Conservation (phyloP, 2,329 filamentous ascomycete genomes). For the Phyllosticta citriasiana region DNA sequence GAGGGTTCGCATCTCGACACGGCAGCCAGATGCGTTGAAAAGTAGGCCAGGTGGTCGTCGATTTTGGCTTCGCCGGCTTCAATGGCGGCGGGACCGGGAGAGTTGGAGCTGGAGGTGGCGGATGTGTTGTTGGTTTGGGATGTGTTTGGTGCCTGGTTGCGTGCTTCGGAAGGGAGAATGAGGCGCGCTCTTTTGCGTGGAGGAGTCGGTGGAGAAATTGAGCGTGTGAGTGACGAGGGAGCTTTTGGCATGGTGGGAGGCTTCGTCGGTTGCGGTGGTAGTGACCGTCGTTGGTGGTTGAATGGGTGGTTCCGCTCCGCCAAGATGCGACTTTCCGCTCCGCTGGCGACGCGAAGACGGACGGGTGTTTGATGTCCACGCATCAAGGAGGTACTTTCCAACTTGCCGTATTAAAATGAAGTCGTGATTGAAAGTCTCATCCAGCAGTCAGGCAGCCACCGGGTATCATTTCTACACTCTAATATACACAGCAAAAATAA, state of each 20-base stretch:
- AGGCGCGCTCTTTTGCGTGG: not conserved
- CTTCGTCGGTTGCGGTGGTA: not conserved
- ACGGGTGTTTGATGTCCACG: too few relatives aligned
- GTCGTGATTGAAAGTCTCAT: not conserved
- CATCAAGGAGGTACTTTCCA: too few relatives aligned
- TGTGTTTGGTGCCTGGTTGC: not conserved
- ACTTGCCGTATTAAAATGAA: not conserved
- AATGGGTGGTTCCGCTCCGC: not conserved
- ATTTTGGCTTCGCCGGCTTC: constrained; percentile 42
- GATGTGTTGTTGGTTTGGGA: not conserved
- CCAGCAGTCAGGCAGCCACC: not conserved
- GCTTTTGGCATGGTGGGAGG: not conserved
- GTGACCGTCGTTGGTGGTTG: not conserved
- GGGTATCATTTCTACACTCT: constrained; percentile 7
- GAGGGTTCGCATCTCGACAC: constrained; percentile 16
- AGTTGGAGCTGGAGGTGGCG: constrained; percentile 9
- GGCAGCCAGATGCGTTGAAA: constrained; percentile 32
- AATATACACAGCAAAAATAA: not conserved
- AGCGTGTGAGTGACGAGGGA: not conserved
- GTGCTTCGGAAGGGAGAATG: not conserved
- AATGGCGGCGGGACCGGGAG: constrained; percentile 31
- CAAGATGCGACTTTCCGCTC: not conserved
- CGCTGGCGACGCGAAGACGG: not conserved
- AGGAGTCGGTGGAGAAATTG: not conserved
- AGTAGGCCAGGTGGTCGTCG: constrained; percentile 40